phyloP scores from a whole-genome alignment of 768 basidiomycete species.

The Neoboletus magnificus region DNA sequence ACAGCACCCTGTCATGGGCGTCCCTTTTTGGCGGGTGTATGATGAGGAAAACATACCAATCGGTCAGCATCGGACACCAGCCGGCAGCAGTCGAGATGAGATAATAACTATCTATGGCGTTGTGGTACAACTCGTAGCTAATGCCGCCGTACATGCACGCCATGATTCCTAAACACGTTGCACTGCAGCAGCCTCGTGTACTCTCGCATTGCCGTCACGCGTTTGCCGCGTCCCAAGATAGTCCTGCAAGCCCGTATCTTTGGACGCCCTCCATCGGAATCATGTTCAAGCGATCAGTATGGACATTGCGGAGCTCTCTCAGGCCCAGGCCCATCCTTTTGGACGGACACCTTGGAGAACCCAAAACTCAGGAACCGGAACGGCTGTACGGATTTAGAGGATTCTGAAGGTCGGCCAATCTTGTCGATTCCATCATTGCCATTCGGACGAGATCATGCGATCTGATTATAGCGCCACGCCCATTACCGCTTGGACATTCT shows the following conservation, averaged over 20 bases:
- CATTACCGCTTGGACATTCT: conserved; percentile 2
- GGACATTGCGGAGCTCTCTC: conserved; percentile 10
- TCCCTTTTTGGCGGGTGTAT: neutral
- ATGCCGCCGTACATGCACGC: conserved; percentile 15
- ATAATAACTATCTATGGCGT: conserved; percentile 7
- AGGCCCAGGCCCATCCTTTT: conserved; percentile 1
- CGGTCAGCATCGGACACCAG: neutral
- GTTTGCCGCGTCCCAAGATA: conserved; percentile 19
- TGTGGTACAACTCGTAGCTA: conserved; percentile 5
- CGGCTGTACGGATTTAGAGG: conserved; percentile 12
- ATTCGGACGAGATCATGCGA: conserved; percentile 17
- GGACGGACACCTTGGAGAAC: conserved; percentile 2
- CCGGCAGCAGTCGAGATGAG: conserved; percentile 15
- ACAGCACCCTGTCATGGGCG: neutral
- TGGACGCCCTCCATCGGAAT: neutral
- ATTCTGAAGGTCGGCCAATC: conserved; percentile 18
- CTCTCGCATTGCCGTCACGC: conserved; percentile 16
- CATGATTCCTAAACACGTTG: conserved; percentile 14
- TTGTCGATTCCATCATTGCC: conserved; percentile 13
- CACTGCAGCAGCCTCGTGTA: conserved; percentile 25
- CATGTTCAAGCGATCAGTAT: conserved; percentile 2
- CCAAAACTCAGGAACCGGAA: conserved; percentile 6
- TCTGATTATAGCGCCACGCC: conserved; percentile 12
- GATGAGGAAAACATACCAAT: conserved; percentile 6
- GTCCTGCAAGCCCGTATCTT: neutral